A percentile compares a stretch with the other conserved stretches of the same genome.
phyloP scores from a whole-genome alignment of 2,329 filamentous ascomycete genomes.

The Catunica adiposa region DNA sequence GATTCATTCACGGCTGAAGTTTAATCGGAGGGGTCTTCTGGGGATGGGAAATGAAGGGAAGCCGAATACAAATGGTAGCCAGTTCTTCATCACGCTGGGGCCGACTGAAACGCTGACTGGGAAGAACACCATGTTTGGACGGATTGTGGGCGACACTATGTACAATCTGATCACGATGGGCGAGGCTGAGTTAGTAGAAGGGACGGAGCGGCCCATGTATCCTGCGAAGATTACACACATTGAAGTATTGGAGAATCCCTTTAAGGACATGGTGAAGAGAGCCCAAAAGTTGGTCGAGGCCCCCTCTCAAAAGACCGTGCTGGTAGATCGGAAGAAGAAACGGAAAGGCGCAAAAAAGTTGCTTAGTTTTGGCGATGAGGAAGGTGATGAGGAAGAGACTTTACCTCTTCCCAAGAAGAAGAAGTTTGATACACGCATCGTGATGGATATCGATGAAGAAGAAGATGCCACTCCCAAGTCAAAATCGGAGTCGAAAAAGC shows the following conservation, averaged over 20 bases:
- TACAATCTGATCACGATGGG: conserved; percentile 93
- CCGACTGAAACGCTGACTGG: conserved; percentile 72
- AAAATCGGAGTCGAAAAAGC: conserved; percentile 7
- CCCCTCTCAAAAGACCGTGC: conserved; percentile 24
- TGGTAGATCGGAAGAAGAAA: conserved; percentile 43
- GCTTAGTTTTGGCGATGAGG: conserved; percentile 61
- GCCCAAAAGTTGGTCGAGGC: conserved; percentile 27
- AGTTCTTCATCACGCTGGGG: conserved; percentile 90
- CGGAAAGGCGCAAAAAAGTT: conserved; percentile 60
- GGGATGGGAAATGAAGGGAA: conserved; percentile 88
- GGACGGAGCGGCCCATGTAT: conserved; percentile 70
- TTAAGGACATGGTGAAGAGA: conserved; percentile 62
- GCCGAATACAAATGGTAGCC: conserved; percentile 71
- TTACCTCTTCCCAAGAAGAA: conserved; percentile 52
- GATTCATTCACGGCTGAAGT: conserved; percentile 80
- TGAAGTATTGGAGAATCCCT: conserved; percentile 68
- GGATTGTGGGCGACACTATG: conserved; percentile 83
- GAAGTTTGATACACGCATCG: conserved; percentile 64
- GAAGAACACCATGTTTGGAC: conserved; percentile 85
- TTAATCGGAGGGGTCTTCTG: conserved; percentile 74
- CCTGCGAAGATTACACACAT: conserved; percentile 59
- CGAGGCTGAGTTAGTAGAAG: conserved; percentile 65
- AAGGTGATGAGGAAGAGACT: conserved; percentile 33
- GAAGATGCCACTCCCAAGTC: neutral
- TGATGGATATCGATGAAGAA: conserved; percentile 35